Evolutionary conservation across 768 basidiomycete species (phyloP), one percentile per base, ranked within the genome.

Genomic region (Peribolospora baueri): DNA sequence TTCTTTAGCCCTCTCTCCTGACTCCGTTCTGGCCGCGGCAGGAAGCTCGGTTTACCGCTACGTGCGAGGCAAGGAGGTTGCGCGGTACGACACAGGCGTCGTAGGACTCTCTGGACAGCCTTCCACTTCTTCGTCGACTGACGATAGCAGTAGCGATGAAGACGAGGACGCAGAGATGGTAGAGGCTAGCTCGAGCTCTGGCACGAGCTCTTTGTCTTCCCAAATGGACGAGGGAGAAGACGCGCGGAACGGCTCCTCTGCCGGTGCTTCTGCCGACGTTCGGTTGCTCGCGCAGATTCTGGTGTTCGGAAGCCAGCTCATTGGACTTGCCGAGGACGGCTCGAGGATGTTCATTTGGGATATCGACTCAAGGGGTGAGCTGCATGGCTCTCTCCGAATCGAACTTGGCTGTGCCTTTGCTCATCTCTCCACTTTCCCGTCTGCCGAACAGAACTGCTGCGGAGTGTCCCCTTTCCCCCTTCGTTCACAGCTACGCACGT

Each of bases 401-500:
- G 14, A 9, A 10, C 41, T 42, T 39, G 55, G 40, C 11, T 53
- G 25, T 54, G 57, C n/a, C 56, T 53, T 51, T 43, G 56, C 38
- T 36, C 8, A 50, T 56, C 4, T 39, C 5, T 39, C 13, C 25
- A 25, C 25, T 25, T 45, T n/a, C 50, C 36, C n/a, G 52, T 3
- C 56, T 47, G 39, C 37, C 42, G 7, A 47, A 7, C 51, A 81
- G 82, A 74, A 52, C 66, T 84, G 39, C 73, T 79, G 51, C 71
- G 75, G 3, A 76, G 76, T 3, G 76, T 97, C 50, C 73, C 78
- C 47, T 91, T 98, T 62, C 82, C 87, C 51, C 63, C 75, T 5
- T 78, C 75, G 14, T 97, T 97, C 66, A 81, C 79, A 2, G 90
- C 90, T n/a, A 81, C 77, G 4, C 74, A 73, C 38, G 70, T 93